These are phyloP conservation scores for Neospermospora avenae DNA, from an alignment of 2,329 filamentous ascomycete genomes.

Conservation along the genomic window DNA sequence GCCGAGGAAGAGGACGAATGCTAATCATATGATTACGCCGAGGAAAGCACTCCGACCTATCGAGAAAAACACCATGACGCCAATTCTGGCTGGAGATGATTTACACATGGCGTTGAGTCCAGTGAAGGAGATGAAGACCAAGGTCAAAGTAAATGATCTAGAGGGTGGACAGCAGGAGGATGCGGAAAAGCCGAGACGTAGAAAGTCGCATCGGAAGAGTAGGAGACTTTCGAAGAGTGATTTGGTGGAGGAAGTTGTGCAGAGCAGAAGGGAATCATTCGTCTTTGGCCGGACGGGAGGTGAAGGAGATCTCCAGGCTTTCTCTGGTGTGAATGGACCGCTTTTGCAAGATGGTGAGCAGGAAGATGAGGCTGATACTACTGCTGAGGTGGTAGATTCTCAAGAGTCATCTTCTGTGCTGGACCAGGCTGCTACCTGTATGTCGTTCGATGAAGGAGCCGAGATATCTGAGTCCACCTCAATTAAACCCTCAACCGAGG, in stretches of 20 bases:
- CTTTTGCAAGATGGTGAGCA: not conserved
- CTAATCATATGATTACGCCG: constrained; percentile 34
- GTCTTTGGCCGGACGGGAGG: not conserved
- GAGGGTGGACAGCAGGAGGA: not conserved
- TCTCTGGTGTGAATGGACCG: not conserved
- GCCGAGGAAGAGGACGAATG: constrained; percentile 35
- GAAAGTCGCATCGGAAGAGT: constrained; percentile 28
- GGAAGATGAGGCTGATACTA: not conserved
- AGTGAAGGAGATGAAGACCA: not conserved
- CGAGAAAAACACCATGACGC: not conserved
- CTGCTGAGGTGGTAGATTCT: not conserved
- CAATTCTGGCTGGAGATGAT: not conserved
- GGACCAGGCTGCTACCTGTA: not conserved
- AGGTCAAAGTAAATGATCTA: constrained; percentile 5
- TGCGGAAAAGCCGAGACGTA: constrained; percentile 18
- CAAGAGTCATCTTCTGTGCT: not conserved
- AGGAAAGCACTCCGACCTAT: constrained; percentile 28
- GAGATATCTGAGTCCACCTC: not conserved
- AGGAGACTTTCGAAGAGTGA: constrained; percentile 10
- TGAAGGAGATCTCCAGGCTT: not conserved
- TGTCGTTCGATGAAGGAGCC: not conserved
- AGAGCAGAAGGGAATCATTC: constrained; percentile 6
- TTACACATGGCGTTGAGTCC: not conserved
- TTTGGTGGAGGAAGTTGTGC: constrained; percentile 3
- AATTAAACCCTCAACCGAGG: not conserved